phyloP scores from a whole-genome alignment of 768 basidiomycete genomes.

The Pleurotus cornucopiae region DNA sequence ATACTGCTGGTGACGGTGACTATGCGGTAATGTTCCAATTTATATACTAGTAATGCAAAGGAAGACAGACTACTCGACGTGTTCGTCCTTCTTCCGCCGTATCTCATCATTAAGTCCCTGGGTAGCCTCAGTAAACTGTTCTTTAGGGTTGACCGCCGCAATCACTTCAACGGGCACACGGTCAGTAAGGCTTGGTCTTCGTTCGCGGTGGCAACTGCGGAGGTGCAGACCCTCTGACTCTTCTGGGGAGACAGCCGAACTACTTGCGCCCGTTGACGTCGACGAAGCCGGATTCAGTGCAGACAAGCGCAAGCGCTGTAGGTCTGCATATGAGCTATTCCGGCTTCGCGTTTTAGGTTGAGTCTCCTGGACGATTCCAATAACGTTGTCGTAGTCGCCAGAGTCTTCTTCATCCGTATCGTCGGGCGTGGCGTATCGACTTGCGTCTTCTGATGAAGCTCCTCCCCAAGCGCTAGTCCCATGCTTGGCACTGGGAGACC shows the following conservation, averaged over 20 bases:
- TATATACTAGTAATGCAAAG: constrained; percentile 17
- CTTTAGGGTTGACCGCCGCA: constrained; percentile 50
- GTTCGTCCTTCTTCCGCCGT: constrained; percentile 25
- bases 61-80: constrained; percentile 14
- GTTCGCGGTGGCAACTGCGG: constrained; percentile 41
- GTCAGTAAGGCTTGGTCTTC: constrained; percentile 64
- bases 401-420: constrained; percentile 83
- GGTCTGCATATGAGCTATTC: constrained; percentile 76
- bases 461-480: constrained; percentile 91
- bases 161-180: constrained; percentile 61
- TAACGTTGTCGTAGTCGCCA: constrained; percentile 89
- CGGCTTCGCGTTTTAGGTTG: constrained; percentile 49
- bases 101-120: constrained; percentile 65
- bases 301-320: constrained; percentile 59
- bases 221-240: constrained; percentile 41
- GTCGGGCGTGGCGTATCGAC: constrained; percentile 65
- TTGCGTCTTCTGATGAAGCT: constrained; percentile 48
- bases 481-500: constrained; percentile 70
- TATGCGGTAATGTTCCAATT: constrained; percentile 1
- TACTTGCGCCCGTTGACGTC: neutral
- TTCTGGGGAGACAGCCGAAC: constrained; percentile 13
- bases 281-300: constrained; percentile 13
- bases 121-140: constrained; percentile 63
- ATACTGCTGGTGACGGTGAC: neutral
- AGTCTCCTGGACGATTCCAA: constrained; percentile 61